phyloP scores from a whole-genome alignment of 1,284 basidiomycete genomes.

The Mrakiaceae sp. region DNA sequence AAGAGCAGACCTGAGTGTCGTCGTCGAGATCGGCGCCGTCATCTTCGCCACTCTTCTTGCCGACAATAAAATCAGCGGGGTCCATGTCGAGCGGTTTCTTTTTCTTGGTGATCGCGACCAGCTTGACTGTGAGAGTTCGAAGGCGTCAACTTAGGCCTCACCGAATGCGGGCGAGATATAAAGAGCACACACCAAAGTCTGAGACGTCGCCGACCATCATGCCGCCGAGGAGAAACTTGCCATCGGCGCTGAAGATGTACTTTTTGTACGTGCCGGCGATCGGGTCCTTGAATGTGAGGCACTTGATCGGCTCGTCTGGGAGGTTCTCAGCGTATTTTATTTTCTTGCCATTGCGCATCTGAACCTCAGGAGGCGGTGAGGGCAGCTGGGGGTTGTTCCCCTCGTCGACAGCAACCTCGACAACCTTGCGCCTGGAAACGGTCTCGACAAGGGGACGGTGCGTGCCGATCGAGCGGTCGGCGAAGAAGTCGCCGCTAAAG shows the following conservation, averaged over 20 bases:
- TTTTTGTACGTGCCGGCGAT: constrained; percentile 62
- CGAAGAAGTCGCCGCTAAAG: constrained; percentile 53
- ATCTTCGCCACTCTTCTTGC: constrained; percentile 44
- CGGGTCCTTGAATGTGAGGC: constrained; percentile 59
- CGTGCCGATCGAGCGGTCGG: constrained; percentile 40
- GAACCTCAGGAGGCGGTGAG: background rate
- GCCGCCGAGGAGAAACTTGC: constrained; percentile 59
- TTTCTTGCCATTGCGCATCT: constrained; percentile 8
- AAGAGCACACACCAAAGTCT: constrained; percentile 37
- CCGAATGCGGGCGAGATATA: background rate
- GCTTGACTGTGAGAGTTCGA: constrained; percentile 41
- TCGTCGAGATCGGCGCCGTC: constrained; percentile 57
- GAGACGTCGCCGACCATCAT: constrained; percentile 70
- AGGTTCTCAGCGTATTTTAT: constrained; percentile 16
- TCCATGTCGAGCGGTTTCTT: constrained; percentile 55
- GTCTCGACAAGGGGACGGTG: constrained; percentile 21
- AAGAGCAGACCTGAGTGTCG: constrained; percentile 58
- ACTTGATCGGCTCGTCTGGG: constrained; percentile 38
- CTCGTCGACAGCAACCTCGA: background rate
- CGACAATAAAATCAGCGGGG: constrained; percentile 56
- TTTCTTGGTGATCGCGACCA: constrained; percentile 60
- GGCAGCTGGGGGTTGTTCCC: background rate
- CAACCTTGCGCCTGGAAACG: constrained; percentile 5
- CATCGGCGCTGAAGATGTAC: constrained; percentile 64
- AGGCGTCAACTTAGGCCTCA: background rate